Base-by-base conservation (phyloP, 345 rosid genomes). In the Dimocarpus longan region DNA sequence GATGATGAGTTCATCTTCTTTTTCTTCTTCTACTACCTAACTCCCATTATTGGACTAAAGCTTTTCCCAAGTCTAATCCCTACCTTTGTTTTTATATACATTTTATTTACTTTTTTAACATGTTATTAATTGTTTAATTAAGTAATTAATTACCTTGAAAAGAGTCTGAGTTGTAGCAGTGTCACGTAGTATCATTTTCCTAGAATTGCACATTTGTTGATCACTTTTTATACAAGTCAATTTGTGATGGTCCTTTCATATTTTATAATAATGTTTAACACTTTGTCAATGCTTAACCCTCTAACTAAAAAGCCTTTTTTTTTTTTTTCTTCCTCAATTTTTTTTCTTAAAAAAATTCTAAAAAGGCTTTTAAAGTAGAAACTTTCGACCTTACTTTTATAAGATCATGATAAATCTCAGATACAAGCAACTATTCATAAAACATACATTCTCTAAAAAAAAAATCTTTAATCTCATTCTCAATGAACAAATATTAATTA, bases 11-110 rank as follows among this genome's bases (percentile, higher is more conserved):
- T 12, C 59, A 16, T 74, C 59, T 22, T 74, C 54, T 63, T 62
- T 66, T 54, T 28, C 63, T 19, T n/a, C 40, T 46, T 11, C 16
- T 16, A 44, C 26, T 24, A 60, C 68, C 60, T 26, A 46, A 75
- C 46, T 63, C 70, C 62, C 60, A 64, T 44, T 44, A 75, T 64
- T 75, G 70, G 78, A 24, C 78, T 75, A 75, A 64, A 70, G 68
- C 18, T 63, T 63, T 18, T 24, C 7, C 11, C 37, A 32, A 32
- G 37, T 32, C 37, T 1, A 12, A 74, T 74, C 40, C 76, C 22
- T 42, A 74, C 67, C 62, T 62, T 10, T n/a, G n/a, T n/a, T 70
- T 26, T 26, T 26, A 26, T 26, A 26, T 26, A n/a, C n/a, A 0
- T 26, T 26, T 26, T 26, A 26, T 26, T 26, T 26, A 26, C 1